Evolutionary conservation across 495 filamentous ascomycete species (phyloP).

Genomic region (Neurospora intermedia): DNA sequence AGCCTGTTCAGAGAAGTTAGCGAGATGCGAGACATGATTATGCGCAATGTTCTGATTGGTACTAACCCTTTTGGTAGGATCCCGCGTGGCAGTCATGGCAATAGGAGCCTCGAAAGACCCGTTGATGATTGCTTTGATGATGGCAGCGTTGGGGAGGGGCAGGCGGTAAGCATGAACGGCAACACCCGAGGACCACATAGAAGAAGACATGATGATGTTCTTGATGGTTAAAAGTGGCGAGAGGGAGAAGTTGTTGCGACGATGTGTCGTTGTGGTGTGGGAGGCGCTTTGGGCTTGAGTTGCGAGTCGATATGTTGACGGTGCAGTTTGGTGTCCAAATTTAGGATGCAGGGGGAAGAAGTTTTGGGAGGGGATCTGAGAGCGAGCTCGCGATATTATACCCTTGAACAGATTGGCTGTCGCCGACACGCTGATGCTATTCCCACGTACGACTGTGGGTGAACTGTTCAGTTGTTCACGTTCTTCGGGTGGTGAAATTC

Average conservation of each 20-base stretch:
- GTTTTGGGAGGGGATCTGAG: background rate
- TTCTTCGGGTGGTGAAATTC: background rate
- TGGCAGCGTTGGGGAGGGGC: background rate
- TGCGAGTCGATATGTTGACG: background rate
- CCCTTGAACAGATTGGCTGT: background rate
- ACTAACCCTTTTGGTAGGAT: background rate
- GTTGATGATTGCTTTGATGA: background rate
- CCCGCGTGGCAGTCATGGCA: background rate
- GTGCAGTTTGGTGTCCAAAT: background rate
- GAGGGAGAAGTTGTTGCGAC: background rate
- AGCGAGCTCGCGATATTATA: background rate
- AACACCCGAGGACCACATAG: background rate
- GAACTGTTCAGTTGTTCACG: background rate
- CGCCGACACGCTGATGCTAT: background rate
- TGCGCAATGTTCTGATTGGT: fast-evolving
- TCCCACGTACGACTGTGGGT: background rate
- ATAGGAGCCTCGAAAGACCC: background rate
- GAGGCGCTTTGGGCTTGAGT: background rate
- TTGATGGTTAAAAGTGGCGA: background rate
- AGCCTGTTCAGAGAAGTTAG: background rate
- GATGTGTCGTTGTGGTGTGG: background rate
- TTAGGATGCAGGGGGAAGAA: background rate
- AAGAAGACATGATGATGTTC: background rate
- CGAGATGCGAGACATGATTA: background rate
- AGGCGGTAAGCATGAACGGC: background rate